Base-by-base conservation (phyloP, 495 filamentous ascomycete genomes). In the Poronia punctata region DNA sequence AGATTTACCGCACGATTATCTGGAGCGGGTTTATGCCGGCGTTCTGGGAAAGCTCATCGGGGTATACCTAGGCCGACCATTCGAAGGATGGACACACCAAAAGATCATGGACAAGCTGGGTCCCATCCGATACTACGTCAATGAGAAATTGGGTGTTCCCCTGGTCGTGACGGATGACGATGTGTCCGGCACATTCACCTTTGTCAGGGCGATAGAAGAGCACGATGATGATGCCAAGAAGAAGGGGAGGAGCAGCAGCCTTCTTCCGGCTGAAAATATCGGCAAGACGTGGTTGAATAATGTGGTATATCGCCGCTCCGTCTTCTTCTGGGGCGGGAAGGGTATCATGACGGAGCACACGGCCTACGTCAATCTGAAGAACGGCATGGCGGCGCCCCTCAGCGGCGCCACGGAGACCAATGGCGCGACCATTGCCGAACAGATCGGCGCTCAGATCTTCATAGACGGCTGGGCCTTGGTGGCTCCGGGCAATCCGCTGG, bases 11-110 rank as follows among this genome's bases (percentile, higher is more conserved):
- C 7, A 16, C 0, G 46, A 57, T 18, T 61, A 61, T 43, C 48
- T 59, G 3, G 48, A 59, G 28, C 43, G 46, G 8, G 53, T 59
- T 3, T 61, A 61, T 35, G 58, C 58, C 5, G 58, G 58, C 11
- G 58, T 61, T 11, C 56, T 61, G 9, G 58, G 58, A 3, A 61
- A 61, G 35, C 33, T 61, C 8, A 57, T 61, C 23, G 58, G 58
- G 5, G 58, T 61, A 7, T 59, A 59, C 26, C 25, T 61, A 12
- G 58, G 58, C 14, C 52, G 58, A 0, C 58, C 58, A 1, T 53
- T 61, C 34, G 58, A 61, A 19, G 53, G 53, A 9, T 61, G 58
- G 58, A 52, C 56, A n/a, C 51, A 61, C 32, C 31, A 59, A 17
- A 42, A 46, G 7, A 61, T 61, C 23, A 3, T 61, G 8, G 5